Base-by-base conservation (phyloP, 495 filamentous ascomycete genomes). In the Umbilicaria muhlenbergii region DNA sequence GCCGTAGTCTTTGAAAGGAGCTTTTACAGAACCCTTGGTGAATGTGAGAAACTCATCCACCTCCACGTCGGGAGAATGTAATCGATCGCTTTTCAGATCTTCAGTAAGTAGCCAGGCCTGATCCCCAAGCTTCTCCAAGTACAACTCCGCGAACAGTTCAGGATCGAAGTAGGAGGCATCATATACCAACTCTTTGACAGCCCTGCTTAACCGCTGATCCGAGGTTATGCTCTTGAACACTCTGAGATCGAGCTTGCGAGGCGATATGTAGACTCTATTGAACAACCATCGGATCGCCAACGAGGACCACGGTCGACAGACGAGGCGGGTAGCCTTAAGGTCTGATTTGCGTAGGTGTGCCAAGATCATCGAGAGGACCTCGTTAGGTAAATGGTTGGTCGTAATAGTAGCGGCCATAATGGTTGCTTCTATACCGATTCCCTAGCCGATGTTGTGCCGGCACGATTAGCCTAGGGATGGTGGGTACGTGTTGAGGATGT, bases 261-360 rank as follows among this genome's bases (percentile, higher is more conserved):
- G 28, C 1, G 38, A 47, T 10, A 47, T 32, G 34, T 36, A 47
- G 10, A 47, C 16, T 7, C 16, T 41, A 31, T 47, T 31, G 11
- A 47, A 47, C 15, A 47, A 19, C 1, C 14, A 37, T 13, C 1
- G 2, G 3, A 39, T 47, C 1, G 37, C 44, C 12, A 47, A 15
- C 5, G 16, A 15, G 34, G 21, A 21, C 44, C 44, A 47, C 18
- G 32, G 12, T 19, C 32, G 28, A 11, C 38, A 47, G 0, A 47
- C 38, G 14, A 47, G 33, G 3, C 44, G 16, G n/a, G 39, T 16
- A 11, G 2, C 31, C 19, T 47, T 47, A 10, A 47, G 36, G 15
- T 47, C 44, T 8, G 11, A 2, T 33, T 47, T 47, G 7, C 36
- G 17, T 15, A 45, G 43, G 13, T 12, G 11, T 12, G 8, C 35